Percentiles rank a stretch among this genome's conserved stretches.
These are phyloP conservation scores for Gracilaria vermiculophylla DNA, from an alignment of 23 red algal genomes.

Conservation along the genomic window DNA sequence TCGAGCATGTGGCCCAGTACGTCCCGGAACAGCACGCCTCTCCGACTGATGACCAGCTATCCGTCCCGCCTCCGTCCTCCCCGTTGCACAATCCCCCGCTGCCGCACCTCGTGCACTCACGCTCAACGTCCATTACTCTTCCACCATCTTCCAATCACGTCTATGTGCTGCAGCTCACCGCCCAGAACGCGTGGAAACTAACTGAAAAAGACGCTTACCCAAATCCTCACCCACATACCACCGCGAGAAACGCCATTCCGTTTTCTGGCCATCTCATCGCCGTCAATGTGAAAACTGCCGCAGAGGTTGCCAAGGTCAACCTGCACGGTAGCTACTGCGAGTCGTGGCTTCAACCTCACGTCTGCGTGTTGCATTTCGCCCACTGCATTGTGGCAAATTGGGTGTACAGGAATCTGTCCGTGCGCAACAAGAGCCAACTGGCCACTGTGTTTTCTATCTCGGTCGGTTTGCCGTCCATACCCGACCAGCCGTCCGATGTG, in stretches of 20 bases:
- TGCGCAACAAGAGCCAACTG: constrained; percentile 5
- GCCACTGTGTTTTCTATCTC: constrained; percentile 18
- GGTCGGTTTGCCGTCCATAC: not conserved
- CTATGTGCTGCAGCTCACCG: not conserved
- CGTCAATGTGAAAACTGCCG: not conserved
- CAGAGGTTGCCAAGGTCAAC: not conserved
- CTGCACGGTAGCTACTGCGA: not conserved
- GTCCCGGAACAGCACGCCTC: not conserved
- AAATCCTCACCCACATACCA: not conserved
- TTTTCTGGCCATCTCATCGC: not conserved
- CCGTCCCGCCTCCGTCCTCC: not conserved
- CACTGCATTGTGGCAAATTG: constrained; percentile 7
- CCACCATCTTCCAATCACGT: not conserved
- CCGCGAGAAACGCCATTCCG: not conserved
- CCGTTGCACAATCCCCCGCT: not conserved
- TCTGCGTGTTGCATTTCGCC: not conserved
- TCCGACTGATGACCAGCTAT: not conserved
- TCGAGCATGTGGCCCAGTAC: not conserved
- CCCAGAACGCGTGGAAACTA: not conserved
- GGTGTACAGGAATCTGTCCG: not conserved
- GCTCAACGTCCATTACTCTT: not conserved
- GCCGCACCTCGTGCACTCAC: not conserved
- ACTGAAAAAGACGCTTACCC: not conserved
- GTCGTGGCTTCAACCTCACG: constrained; percentile 9
- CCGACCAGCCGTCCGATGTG: not conserved